Percentiles rank a stretch among this genome's conserved stretches.
phyloP scores from a whole-genome alignment of 371 early-diverging fungal genomes.

The Saksenaea vasiformis region DNA sequence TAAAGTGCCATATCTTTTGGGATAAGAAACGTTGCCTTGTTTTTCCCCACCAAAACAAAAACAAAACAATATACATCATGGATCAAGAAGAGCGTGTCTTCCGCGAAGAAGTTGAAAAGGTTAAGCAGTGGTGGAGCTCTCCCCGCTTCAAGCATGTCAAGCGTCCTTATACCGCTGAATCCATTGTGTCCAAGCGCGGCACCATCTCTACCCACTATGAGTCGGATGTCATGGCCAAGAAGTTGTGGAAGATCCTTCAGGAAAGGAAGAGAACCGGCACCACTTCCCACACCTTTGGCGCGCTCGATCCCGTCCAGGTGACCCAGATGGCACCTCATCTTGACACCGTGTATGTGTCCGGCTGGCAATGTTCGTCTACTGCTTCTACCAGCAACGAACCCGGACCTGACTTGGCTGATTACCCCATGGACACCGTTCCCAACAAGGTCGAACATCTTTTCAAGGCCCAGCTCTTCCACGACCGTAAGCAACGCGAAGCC shows the following conservation, averaged over 20 bases:
- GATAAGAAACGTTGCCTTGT: neutral
- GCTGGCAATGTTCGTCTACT: slow-evolving; percentile 98
- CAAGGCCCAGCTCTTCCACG: slow-evolving; percentile 97
- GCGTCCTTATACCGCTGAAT: slow-evolving; percentile 92
- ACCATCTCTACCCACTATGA: slow-evolving; percentile 73
- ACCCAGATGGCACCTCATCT: slow-evolving; percentile 97
- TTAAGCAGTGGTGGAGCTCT: slow-evolving; percentile 90
- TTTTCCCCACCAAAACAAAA: neutral
- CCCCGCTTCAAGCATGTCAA: slow-evolving; percentile 83
- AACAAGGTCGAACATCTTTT: slow-evolving; percentile 99
- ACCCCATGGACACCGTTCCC: slow-evolving; percentile 98
- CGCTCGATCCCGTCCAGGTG: slow-evolving; percentile 93
- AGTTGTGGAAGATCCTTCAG: slow-evolving; percentile 87
- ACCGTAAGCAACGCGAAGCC: slow-evolving; percentile 94
- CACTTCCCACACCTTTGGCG: slow-evolving; percentile 93
- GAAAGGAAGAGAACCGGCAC: slow-evolving; percentile 76
- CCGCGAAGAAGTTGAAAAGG: slow-evolving; percentile 65
- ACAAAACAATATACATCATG: neutral
- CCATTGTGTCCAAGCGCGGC: slow-evolving; percentile 92
- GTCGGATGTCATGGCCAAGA: slow-evolving; percentile 90
- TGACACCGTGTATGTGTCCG: slow-evolving; percentile 97
- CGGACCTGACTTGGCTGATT: slow-evolving; percentile 98
- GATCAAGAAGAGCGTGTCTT: slow-evolving; percentile 15
- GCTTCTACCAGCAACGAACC: slow-evolving; percentile 98
- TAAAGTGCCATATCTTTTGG: slow-evolving; percentile 1